A percentile compares a stretch with the other conserved stretches of the same genome.
These are phyloP conservation scores for Poa pratensis DNA, from an alignment of 176 grass and related monocot genomes.

Conservation along the genomic window DNA sequence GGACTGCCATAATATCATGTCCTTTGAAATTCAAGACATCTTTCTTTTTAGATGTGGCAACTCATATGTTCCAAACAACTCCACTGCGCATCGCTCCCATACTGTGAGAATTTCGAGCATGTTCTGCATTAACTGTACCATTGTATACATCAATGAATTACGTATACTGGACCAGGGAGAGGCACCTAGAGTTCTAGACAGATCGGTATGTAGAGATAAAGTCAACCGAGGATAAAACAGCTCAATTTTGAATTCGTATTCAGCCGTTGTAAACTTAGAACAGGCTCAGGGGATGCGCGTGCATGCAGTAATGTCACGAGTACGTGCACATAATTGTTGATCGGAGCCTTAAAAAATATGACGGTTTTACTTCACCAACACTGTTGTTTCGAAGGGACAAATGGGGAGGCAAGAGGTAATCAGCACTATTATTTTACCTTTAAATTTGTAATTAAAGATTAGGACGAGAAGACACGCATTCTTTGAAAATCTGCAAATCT, in stretches of 20 bases:
- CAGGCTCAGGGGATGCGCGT: conserved; percentile 6
- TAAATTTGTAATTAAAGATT: not conserved
- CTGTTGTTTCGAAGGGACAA: not conserved
- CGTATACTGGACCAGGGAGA: not conserved
- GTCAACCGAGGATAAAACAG: not conserved
- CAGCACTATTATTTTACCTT: too few species aligned
- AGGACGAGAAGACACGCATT: not conserved
- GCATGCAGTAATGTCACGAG: conserved; percentile 8
- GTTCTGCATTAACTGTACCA: too few species aligned
- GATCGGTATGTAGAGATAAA: not conserved
- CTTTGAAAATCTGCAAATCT: too few species aligned
- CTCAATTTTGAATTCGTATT: conserved; percentile 12
- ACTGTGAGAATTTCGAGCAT: not conserved
- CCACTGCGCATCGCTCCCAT: not conserved
- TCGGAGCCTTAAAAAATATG: not conserved
- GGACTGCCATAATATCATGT: too few species aligned
- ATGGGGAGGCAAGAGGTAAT: not conserved
- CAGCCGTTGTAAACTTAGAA: conserved; percentile 12
- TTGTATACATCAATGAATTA: not conserved
- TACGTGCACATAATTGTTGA: not conserved
- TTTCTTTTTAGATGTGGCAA: too few species aligned
- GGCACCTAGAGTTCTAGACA: not conserved
- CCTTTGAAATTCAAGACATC: too few species aligned
- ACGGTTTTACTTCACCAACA: not conserved
- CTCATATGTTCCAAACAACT: too few species aligned